Conservation (phyloP, 2,329 filamentous ascomycete genomes). For the Epicoccum sorghinum region DNA sequence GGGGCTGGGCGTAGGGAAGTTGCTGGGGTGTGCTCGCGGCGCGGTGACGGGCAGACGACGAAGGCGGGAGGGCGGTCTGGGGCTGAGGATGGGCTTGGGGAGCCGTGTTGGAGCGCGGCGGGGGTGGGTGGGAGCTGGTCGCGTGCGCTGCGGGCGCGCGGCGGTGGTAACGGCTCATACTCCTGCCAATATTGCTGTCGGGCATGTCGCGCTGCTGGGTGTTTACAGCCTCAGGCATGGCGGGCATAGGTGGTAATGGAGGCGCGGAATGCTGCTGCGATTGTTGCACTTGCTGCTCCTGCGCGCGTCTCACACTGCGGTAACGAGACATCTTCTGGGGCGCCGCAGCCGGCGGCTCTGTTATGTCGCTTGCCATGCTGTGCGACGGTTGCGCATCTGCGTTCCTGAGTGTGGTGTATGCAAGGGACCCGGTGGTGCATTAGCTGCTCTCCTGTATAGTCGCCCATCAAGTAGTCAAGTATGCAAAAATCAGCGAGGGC, state of each 20-base stretch:
- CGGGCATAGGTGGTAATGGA: constrained; percentile 27
- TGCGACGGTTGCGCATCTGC: constrained; percentile 21
- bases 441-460: constrained; percentile 1
- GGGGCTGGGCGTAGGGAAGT: constrained; percentile 28
- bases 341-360: constrained; percentile 29
- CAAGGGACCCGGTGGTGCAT: constrained; percentile 13
- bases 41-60: constrained; percentile 31
- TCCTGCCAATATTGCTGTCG: constrained; percentile 34
- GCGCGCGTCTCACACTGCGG: constrained; percentile 60
- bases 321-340: constrained; percentile 62
- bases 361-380: constrained; percentile 43
- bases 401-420: constrained; percentile 19
- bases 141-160: constrained; percentile 37
- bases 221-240: constrained; percentile 5
- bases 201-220: constrained; percentile 9
- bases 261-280: constrained; percentile 23
- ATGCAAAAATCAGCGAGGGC: constrained; percentile 15
- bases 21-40: constrained; percentile 38
- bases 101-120: constrained; percentile 32
- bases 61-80: constrained; percentile 14
- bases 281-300: constrained; percentile 38
- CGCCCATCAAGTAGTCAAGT: constrained; percentile 7
- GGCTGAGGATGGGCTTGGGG: constrained; percentile 24
- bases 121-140: constrained; percentile 31
- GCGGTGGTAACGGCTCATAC: constrained; percentile 51